These are phyloP conservation scores for Spathaspora boniae DNA, from an alignment of 805 yeast species.

Conservation along the genomic window DNA sequence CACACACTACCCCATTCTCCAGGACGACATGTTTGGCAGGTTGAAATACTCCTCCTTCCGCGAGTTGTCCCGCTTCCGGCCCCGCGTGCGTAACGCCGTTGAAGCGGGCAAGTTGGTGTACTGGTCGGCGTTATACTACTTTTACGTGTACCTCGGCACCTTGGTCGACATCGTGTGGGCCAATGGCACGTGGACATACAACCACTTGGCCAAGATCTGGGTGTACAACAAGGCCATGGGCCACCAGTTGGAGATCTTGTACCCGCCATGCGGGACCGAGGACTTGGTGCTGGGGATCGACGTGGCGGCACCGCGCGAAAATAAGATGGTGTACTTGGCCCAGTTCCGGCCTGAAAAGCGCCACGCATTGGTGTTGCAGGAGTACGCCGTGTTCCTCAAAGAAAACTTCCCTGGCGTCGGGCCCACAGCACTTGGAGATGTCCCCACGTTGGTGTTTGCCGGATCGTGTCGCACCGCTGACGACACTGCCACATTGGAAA, in stretches of 20 bases:
- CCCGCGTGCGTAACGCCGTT: constrained; percentile 29
- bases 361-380: constrained; percentile 63
- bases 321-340: constrained; percentile 61
- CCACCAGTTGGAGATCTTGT: constrained; percentile 48
- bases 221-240: constrained; percentile 24
- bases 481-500: constrained; percentile 59
- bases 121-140: constrained; percentile 65
- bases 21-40: constrained; percentile 78
- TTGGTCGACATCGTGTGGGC: constrained; percentile 64
- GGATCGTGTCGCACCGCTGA: constrained; percentile 77
- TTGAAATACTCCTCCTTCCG: constrained; percentile 30
- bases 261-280: constrained; percentile 89
- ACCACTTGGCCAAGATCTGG: constrained; percentile 73
- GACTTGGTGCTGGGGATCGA: constrained; percentile 19
- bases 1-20: constrained; percentile 93
- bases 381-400: constrained; percentile 56
- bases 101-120: constrained; percentile 46
- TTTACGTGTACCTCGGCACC: constrained; percentile 65
- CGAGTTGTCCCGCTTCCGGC: constrained; percentile 16
- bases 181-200: constrained; percentile 89
- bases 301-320: constrained; percentile 26
- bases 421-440: constrained; percentile 13
- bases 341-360: constrained; percentile 96
- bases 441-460: constrained; percentile 64
- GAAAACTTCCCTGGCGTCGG: constrained; percentile 11